A percentile compares a stretch with the other conserved stretches of the same genome.
phyloP scores from a whole-genome alignment of 192 early-diverging fungal species.

The Endogone sp. region DNA sequence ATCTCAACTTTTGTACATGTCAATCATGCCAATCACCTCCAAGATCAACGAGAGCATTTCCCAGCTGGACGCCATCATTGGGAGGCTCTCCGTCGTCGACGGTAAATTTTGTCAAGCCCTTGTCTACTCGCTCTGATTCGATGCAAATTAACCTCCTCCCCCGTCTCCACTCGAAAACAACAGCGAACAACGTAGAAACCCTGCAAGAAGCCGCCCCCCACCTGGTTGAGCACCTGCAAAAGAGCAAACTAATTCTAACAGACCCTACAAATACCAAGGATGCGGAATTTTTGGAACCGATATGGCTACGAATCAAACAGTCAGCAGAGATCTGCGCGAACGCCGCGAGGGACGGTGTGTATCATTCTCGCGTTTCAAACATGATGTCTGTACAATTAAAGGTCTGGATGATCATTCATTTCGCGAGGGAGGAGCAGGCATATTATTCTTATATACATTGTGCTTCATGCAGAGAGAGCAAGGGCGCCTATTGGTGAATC shows the following conservation, averaged over 20 bases:
- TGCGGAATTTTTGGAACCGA: not conserved
- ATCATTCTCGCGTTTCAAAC: not conserved
- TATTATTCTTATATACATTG: not conserved
- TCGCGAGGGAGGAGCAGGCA: not conserved
- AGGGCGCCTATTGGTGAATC: conserved; percentile 42
- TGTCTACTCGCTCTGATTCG: not conserved
- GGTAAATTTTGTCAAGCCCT: not conserved
- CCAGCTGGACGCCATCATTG: not conserved
- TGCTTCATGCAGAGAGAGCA: conserved; percentile 22
- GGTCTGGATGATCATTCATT: not conserved
- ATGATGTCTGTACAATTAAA: not conserved
- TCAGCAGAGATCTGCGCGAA: conserved; percentile 29
- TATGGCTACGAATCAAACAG: conserved; percentile 27
- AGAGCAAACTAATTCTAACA: not conserved
- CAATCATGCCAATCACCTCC: not conserved
- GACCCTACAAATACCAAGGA: not conserved
- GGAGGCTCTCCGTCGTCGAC: not conserved
- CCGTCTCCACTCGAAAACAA: not conserved
- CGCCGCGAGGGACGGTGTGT: conserved; percentile 30
- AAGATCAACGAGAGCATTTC: not conserved
- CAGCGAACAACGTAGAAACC: not conserved
- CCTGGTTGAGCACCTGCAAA: not conserved
- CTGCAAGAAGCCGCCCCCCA: not conserved
- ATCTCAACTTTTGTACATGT: too few species aligned
- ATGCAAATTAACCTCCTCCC: not conserved